phyloP scores from a whole-genome alignment of 768 basidiomycete species.

The Hemileccinum impolitum region DNA sequence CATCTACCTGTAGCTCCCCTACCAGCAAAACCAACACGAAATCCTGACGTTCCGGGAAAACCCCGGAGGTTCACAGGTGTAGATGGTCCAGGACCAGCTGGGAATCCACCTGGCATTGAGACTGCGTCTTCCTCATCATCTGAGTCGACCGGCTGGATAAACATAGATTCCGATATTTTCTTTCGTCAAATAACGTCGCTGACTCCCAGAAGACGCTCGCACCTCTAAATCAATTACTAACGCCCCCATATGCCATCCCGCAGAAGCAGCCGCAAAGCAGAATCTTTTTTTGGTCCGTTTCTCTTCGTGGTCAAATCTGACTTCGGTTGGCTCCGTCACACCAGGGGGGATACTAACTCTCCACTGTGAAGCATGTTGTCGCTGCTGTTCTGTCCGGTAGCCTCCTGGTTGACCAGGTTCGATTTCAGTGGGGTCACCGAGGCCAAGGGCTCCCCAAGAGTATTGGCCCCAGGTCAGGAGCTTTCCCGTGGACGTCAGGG shows the following conservation, averaged over 20 bases:
- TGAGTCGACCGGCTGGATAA: constrained; percentile 30
- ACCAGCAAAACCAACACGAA: constrained; percentile 61
- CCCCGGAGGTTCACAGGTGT: constrained; percentile 13
- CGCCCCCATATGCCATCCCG: constrained; percentile 92
- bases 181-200: constrained; percentile 1
- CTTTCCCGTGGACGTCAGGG: constrained; percentile 73
- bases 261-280: constrained; percentile 76
- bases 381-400: constrained; percentile 41
- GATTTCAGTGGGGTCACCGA: constrained; percentile 68
- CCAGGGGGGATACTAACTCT: constrained; percentile 31
- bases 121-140: constrained; percentile 33
- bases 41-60: constrained; percentile 22
- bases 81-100: constrained; percentile 17
- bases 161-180: constrained; percentile 1
- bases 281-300: constrained; percentile 56
- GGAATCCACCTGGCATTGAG: constrained; percentile 35
- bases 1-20: constrained; percentile 39
- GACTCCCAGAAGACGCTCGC: background rate
- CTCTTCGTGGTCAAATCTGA: constrained; percentile 64
- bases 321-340: constrained; percentile 62
- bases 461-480: constrained; percentile 79
- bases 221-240: constrained; percentile 85
- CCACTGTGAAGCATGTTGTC: constrained; percentile 25
- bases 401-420: constrained; percentile 57
- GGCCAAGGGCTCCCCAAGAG: constrained; percentile 78